Percentiles rank a stretch among this genome's conserved stretches.
Conservation (phyloP, 805 yeast species). For the Teunomyces kruisii region DNA sequence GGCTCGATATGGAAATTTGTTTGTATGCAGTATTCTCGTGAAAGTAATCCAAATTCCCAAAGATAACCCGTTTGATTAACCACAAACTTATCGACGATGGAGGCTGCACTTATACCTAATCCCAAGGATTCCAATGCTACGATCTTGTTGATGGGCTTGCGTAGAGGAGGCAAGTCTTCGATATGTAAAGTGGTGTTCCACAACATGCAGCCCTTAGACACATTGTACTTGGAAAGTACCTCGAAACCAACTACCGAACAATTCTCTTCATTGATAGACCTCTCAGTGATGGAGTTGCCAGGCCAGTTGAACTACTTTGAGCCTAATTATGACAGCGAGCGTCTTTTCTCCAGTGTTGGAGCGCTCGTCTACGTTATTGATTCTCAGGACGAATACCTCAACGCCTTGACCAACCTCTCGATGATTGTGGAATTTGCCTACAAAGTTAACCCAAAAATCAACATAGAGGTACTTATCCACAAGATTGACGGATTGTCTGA, state of each 20-base stretch:
- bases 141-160: constrained; percentile 81
- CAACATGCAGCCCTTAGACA: constrained; percentile 93
- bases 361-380: constrained; percentile 94
- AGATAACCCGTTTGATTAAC: not conserved
- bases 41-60: not conserved
- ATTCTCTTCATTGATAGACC: constrained; percentile 78
- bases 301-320: constrained; percentile 91
- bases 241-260: constrained; percentile 84
- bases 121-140: constrained; percentile 69
- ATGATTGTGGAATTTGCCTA: constrained; percentile 87
- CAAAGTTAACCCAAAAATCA: constrained; percentile 77
- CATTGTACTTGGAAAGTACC: constrained; percentile 86
- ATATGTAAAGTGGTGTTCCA: constrained; percentile 95
- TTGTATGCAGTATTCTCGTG: not conserved
- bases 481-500: constrained; percentile 94
- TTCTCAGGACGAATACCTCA: constrained; percentile 90
- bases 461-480: constrained; percentile 91
- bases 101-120: constrained; percentile 21
- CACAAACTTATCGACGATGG: constrained; percentile 9
- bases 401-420: constrained; percentile 85
- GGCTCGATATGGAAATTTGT: not conserved
- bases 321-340: constrained; percentile 76
- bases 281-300: constrained; percentile 91
- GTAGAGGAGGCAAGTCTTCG: constrained; percentile 91
- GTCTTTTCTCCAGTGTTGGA: constrained; percentile 77